A percentile compares a stretch with the other conserved stretches of the same genome.
Evolutionary conservation across 2,329 filamentous ascomycete genomes (phyloP).

Genomic region (Colletotrichum tabaci): DNA sequence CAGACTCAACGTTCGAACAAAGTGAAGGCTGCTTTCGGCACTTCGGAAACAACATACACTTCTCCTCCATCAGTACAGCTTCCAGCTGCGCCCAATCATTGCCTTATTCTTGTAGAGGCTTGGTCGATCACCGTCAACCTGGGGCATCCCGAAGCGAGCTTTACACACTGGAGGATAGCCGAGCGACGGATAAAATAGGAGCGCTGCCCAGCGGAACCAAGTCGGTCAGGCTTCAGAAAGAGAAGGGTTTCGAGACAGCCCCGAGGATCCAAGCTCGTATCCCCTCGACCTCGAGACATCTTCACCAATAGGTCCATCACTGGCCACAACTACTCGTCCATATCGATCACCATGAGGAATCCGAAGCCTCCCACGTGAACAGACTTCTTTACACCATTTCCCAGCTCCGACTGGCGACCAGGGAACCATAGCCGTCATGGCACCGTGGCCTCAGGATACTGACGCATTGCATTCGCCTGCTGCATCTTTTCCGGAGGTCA

Average conservation of each 20-base stretch:
- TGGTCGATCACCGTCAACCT: background rate
- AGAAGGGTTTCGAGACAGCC: background rate
- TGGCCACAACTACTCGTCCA: conserved; percentile 1
- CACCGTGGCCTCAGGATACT: conserved; percentile 26
- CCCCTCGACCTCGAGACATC: background rate
- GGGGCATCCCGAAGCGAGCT: background rate
- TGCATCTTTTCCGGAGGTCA: conserved; percentile 8
- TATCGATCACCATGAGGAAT: conserved; percentile 36
- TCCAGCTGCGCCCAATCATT: background rate
- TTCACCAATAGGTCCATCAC: background rate
- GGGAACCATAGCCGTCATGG: conserved; percentile 36
- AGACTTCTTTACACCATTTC: conserved; percentile 12
- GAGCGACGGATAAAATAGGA: background rate
- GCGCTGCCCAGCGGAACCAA: background rate
- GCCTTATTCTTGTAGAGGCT: background rate
- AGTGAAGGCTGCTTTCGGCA: conserved; percentile 21
- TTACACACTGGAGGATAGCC: background rate
- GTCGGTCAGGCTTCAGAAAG: background rate
- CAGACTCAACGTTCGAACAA: background rate
- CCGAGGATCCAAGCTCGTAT: background rate
- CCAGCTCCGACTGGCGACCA: conserved; percentile 5
- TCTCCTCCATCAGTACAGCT: background rate
- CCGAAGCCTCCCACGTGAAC: conserved; percentile 40
- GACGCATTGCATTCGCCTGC: conserved; percentile 19
- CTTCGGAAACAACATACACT: conserved; percentile 7